Evolutionary conservation across 768 basidiomycete genomes (phyloP).

Genomic region (Mycena leptocephala): DNA sequence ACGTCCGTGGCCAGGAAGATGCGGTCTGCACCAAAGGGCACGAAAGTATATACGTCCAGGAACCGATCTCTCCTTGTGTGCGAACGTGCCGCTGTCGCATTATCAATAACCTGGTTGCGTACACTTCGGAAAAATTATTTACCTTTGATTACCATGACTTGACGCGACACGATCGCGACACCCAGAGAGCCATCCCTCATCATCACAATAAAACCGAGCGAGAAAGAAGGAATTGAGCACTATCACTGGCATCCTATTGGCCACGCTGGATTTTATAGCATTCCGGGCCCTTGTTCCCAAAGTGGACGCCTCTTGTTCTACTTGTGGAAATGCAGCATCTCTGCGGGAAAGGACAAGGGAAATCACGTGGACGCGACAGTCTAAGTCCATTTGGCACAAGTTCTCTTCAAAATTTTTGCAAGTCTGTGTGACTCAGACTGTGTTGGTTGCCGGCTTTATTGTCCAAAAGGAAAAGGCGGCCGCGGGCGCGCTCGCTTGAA

Average conservation of each 20-base stretch:
- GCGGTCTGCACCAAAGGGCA: constrained; percentile 72
- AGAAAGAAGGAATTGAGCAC: neutral
- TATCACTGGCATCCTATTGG: neutral
- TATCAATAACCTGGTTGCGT: neutral
- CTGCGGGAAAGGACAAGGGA: constrained; percentile 10
- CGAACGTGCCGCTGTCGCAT: constrained; percentile 65
- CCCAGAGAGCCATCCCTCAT: constrained; percentile 75
- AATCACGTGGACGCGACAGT: constrained; percentile 26
- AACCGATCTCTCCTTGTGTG: constrained; percentile 71
- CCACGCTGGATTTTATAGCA: constrained; percentile 15
- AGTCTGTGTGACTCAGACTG: no score
- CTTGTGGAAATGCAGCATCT: constrained; percentile 24
- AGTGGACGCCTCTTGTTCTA: constrained; percentile 19
- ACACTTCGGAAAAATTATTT: constrained; percentile 17
- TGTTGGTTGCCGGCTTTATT: no score
- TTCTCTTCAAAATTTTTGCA: neutral
- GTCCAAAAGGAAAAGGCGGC: no score
- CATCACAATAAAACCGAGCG: constrained; percentile 38
- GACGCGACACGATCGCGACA: constrained; percentile 78
- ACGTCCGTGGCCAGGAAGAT: constrained; percentile 75
- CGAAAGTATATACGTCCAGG: constrained; percentile 78
- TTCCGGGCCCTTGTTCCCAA: constrained; percentile 22
- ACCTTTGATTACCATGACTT: constrained; percentile 83
- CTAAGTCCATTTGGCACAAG: neutral
- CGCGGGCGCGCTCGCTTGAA: no score